These are phyloP conservation scores for Trichoderma pleuroti DNA, from an alignment of 2,329 filamentous ascomycete genomes.

Conservation along the genomic window DNA sequence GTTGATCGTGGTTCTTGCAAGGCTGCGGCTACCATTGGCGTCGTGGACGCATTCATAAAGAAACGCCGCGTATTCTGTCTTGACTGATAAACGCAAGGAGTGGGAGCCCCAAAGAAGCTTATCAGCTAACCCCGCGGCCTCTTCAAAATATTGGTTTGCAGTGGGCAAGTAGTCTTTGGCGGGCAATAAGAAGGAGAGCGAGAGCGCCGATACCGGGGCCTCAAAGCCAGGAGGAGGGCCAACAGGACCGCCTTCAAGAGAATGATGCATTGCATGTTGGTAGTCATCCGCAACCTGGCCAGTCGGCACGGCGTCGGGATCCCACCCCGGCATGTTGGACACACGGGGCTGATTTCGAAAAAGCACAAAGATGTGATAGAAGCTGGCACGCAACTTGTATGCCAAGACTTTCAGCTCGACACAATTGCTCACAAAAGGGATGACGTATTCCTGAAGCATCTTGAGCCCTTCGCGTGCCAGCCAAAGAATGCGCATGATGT, in stretches of 20 bases:
- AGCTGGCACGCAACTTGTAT: slow-evolving; percentile 87
- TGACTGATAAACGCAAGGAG: slow-evolving; percentile 82
- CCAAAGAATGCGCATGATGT: slow-evolving; percentile 90
- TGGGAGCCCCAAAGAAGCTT: slow-evolving; percentile 79
- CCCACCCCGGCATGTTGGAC: slow-evolving; percentile 55
- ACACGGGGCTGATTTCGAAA: slow-evolving; percentile 89
- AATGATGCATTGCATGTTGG: slow-evolving; percentile 41
- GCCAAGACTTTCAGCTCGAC: slow-evolving; percentile 84
- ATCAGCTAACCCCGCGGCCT: slow-evolving; percentile 72
- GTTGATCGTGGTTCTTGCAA: slow-evolving; percentile 79
- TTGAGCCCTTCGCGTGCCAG: slow-evolving; percentile 86
- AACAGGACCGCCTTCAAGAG: slow-evolving; percentile 58
- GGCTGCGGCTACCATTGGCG: slow-evolving; percentile 65
- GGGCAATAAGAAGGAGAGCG: slow-evolving; percentile 75
- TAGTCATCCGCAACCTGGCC: slow-evolving; percentile 42
- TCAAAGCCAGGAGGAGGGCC: slow-evolving; percentile 55
- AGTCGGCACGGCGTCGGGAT: slow-evolving; percentile 42
- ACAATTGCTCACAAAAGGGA: slow-evolving; percentile 77
- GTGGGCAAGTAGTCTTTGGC: slow-evolving; percentile 75
- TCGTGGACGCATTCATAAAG: slow-evolving; percentile 91
- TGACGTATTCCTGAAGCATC: slow-evolving; percentile 80
- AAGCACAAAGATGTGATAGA: slow-evolving; percentile 94
- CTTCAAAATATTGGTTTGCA: slow-evolving; percentile 76
- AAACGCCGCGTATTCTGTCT: slow-evolving; percentile 89
- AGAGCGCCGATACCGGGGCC: slow-evolving; percentile 35